Percentiles rank a stretch among this genome's conserved stretches.
Conservation (phyloP, 768 basidiomycete species). For the Coprinopsis marcescibilis region DNA sequence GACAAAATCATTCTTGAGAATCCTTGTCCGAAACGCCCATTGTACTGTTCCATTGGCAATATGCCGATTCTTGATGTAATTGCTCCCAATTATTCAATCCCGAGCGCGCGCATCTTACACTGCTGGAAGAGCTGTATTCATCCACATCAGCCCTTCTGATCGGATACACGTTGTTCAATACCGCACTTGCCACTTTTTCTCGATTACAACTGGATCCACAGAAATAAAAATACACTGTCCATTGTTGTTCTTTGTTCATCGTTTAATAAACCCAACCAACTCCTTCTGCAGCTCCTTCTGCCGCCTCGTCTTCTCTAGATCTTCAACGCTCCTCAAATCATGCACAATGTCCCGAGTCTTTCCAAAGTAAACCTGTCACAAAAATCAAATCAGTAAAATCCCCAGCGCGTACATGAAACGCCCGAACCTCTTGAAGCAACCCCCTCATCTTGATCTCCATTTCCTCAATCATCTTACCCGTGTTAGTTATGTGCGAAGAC, state of each 20-base stretch:
- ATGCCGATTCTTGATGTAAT: too few relatives aligned
- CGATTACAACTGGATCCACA: too few relatives aligned
- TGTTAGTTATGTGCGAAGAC: constrained; percentile 86
- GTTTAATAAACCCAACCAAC: constrained; percentile 80
- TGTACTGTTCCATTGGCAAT: too few relatives aligned
- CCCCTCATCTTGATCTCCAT: constrained; percentile 99
- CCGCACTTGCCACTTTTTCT: too few relatives aligned
- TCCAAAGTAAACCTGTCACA: constrained; percentile 78
- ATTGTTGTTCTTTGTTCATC: constrained; percentile 26
- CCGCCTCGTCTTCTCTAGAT: constrained; percentile 73
- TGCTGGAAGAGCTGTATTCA: too few relatives aligned
- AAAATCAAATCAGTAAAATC: background rate
- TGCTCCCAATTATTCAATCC: too few relatives aligned
- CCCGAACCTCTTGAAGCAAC: constrained; percentile 76
- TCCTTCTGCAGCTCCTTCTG: constrained; percentile 89
- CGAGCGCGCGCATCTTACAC: too few relatives aligned
- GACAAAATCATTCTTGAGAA: too few relatives aligned
- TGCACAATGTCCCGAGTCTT: constrained; percentile 95
- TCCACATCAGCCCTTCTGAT: too few relatives aligned
- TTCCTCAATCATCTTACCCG: constrained; percentile 95
- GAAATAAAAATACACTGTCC: background rate
- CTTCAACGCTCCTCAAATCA: constrained; percentile 83
- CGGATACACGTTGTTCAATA: too few relatives aligned
- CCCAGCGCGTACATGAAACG: too few relatives aligned
- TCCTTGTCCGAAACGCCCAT: too few relatives aligned